A percentile compares a stretch with the other conserved stretches of the same genome.
Evolutionary conservation across 768 basidiomycete genomes (phyloP).

Genomic region (Suillus americanus): DNA sequence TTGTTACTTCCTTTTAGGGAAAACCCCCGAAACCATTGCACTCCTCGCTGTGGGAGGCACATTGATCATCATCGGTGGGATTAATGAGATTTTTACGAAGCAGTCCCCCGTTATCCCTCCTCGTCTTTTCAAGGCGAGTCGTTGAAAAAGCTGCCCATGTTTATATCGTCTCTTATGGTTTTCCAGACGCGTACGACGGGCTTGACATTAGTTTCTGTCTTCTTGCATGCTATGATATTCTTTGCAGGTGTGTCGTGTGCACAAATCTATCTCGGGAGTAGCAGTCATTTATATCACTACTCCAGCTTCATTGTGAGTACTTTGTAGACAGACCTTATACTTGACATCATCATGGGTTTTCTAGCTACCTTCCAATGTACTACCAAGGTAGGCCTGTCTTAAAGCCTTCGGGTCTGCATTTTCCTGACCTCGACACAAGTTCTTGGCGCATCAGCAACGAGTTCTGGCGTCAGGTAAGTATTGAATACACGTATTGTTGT

Average conservation of each 20-base stretch:
- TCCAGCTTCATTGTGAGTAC: slow-evolving; percentile 27
- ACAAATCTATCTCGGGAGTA: neutral
- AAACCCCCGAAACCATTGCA: slow-evolving; percentile 32
- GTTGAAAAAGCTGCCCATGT: neutral
- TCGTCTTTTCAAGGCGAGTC: slow-evolving; percentile 35
- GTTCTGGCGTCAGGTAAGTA: slow-evolving; percentile 30
- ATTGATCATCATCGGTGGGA: slow-evolving; percentile 27
- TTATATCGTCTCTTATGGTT: neutral
- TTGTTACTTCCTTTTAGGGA: slow-evolving; percentile 20
- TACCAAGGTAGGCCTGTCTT: slow-evolving; percentile 30
- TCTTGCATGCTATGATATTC: slow-evolving; percentile 36
- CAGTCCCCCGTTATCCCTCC: slow-evolving; percentile 40
- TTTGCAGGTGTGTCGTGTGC: slow-evolving; percentile 26
- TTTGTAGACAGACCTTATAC: neutral
- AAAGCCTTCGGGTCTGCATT: neutral
- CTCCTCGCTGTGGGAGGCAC: slow-evolving; percentile 35
- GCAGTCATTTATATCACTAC: neutral
- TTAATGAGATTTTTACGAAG: slow-evolving; percentile 37
- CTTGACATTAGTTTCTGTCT: slow-evolving; percentile 28
- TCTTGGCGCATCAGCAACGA: slow-evolving; percentile 37
- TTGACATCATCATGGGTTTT: slow-evolving; percentile 7
- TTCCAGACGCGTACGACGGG: slow-evolving; percentile 39
- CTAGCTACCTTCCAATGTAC: slow-evolving; percentile 40
- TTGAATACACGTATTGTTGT: too few relatives aligned
- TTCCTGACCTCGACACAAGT: slow-evolving; percentile 15